Conservation (phyloP, 164 flowering plant species). For the Nelumbo lutea region DNA sequence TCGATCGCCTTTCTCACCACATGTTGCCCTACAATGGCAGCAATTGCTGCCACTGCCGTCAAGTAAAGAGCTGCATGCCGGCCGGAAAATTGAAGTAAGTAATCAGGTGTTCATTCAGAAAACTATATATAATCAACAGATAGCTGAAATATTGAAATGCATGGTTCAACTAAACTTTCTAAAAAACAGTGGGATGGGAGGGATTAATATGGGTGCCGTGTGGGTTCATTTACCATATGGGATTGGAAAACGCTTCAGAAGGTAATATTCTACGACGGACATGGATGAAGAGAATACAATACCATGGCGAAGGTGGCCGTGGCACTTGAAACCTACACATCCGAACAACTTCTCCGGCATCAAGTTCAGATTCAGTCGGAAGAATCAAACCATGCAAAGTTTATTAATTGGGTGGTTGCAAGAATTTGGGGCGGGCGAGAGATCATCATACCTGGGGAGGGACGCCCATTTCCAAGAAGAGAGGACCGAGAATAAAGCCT, state of each 20-base stretch:
- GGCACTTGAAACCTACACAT: slow-evolving; percentile 88
- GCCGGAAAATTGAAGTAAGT: not conserved
- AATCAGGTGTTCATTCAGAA: not conserved
- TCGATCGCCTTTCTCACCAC: slow-evolving; percentile 66
- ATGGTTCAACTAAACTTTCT: not conserved
- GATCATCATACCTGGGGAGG: slow-evolving; percentile 45
- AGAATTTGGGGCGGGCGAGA: no score
- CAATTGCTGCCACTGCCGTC: slow-evolving; percentile 63
- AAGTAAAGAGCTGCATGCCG: slow-evolving; percentile 70
- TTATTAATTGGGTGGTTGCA: no score
- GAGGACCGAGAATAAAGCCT: slow-evolving; percentile 57
- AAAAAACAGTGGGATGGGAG: not conserved
- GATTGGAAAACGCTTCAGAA: slow-evolving; percentile 87
- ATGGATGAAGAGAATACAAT: slow-evolving; percentile 79
- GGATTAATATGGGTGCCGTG: not conserved
- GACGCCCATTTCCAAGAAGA: slow-evolving; percentile 49
- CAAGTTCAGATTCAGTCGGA: no score
- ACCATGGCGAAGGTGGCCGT: slow-evolving; percentile 98
- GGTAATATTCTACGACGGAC: slow-evolving; percentile 97
- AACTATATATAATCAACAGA: not conserved
- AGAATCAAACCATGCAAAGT: no score
- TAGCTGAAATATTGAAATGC: no score
- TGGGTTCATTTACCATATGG: slow-evolving; percentile 61
- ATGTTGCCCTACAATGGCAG: slow-evolving; percentile 88
- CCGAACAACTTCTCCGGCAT: no score